A percentile compares a stretch with the other conserved stretches of the same genome.
phyloP scores from a whole-genome alignment of 495 filamentous ascomycete genomes.

The Penicillium coffeae region DNA sequence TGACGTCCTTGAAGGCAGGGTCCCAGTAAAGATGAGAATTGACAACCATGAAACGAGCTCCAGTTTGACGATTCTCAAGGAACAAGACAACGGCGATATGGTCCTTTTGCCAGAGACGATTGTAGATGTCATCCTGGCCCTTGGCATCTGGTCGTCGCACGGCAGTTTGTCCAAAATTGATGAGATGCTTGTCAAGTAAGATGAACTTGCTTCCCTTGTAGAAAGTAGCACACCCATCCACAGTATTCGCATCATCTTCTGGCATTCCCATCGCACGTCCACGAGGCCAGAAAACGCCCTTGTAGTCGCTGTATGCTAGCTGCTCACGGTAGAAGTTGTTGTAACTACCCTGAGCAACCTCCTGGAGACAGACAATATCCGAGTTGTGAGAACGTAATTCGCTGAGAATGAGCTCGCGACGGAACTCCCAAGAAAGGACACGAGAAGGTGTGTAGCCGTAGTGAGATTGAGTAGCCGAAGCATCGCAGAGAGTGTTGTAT shows the following conservation, averaged over 20 bases:
- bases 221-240: constrained; percentile 96
- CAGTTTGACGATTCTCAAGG: constrained; percentile 84
- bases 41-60: constrained; percentile 81
- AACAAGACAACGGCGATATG: constrained; percentile 89
- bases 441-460: constrained; percentile 86
- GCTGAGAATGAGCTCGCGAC: constrained; percentile 71
- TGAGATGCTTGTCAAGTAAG: constrained; percentile 83
- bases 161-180: constrained; percentile 87
- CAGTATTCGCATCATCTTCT: constrained; percentile 75
- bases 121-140: constrained; percentile 91
- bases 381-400: constrained; percentile 77
- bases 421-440: constrained; percentile 79
- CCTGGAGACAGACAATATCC: constrained; percentile 89
- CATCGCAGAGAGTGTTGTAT: constrained; percentile 93
- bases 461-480: constrained; percentile 72
- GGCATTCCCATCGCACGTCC: constrained; percentile 84
- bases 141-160: constrained; percentile 95
- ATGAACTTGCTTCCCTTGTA: constrained; percentile 92
- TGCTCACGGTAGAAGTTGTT: constrained; percentile 82
- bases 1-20: constrained; percentile 83
- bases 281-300: constrained; percentile 86
- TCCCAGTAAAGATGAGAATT: constrained; percentile 97
- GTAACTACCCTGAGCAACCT: constrained; percentile 86
- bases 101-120: constrained; percentile 95
- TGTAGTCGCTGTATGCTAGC: constrained; percentile 81